Conservation (phyloP, 2,329 filamentous ascomycete genomes). For the Fusarium sp. region DNA sequence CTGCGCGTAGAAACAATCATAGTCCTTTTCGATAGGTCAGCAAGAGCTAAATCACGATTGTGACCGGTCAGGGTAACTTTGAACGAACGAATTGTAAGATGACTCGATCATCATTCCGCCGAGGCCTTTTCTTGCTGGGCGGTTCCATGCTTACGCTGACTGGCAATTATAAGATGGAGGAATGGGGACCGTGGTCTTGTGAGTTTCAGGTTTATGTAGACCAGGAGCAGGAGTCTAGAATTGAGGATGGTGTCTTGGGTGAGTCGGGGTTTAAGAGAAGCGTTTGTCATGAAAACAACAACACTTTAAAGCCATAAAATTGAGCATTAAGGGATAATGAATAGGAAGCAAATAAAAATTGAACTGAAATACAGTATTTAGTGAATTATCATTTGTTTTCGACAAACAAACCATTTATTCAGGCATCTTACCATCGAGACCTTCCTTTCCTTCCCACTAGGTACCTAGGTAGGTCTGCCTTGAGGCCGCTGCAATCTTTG, state of each 20-base stretch:
- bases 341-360: not conserved
- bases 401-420: not conserved
- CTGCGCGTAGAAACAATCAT: constrained; percentile 95
- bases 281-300: not conserved
- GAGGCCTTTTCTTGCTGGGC: constrained; percentile 50
- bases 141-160: constrained; percentile 45
- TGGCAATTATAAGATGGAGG: not conserved
- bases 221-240: not conserved
- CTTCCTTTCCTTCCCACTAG: not conserved
- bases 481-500: constrained; percentile 11
- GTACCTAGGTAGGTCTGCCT: not conserved
- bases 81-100: constrained; percentile 82
- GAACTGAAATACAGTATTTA: not conserved
- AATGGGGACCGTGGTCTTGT: constrained; percentile 10
- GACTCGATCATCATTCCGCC: constrained; percentile 71
- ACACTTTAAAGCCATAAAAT: not conserved
- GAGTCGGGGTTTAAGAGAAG: not conserved
- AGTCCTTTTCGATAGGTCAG: constrained; percentile 63
- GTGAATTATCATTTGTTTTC: not conserved
- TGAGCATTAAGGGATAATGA: not conserved
- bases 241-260: not conserved
- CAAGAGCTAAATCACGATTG: constrained; percentile 17
- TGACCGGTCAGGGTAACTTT: not conserved
- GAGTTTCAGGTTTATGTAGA: constrained; percentile 25
- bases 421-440: not conserved